phyloP scores from a whole-genome alignment of 108 stramenopile species.

The Nitzschia putrida region DNA sequence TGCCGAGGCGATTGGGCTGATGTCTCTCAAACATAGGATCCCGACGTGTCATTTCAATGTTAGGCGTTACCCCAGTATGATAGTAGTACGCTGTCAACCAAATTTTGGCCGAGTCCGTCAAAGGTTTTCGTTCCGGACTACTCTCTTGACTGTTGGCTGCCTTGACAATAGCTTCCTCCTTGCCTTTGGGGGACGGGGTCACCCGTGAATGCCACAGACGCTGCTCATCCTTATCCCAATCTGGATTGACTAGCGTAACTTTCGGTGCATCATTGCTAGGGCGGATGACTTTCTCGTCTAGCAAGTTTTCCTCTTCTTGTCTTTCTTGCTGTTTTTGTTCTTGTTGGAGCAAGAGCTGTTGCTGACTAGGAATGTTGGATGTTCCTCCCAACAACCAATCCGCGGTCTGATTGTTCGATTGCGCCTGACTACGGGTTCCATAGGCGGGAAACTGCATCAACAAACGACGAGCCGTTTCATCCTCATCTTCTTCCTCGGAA shows the following conservation, averaged over 20 bases:
- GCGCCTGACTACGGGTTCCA: slow-evolving; percentile 46
- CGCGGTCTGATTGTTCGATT: slow-evolving; percentile 32
- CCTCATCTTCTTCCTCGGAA: slow-evolving; percentile 40
- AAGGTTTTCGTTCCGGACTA: background rate
- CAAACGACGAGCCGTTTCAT: slow-evolving; percentile 63
- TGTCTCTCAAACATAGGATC: slow-evolving; percentile 9
- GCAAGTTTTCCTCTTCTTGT: slow-evolving; percentile 9
- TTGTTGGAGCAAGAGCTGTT: slow-evolving; percentile 22
- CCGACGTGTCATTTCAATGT: slow-evolving; percentile 12
- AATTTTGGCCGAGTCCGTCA: slow-evolving; percentile 23
- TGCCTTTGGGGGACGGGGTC: background rate
- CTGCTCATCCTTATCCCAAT: slow-evolving; percentile 45
- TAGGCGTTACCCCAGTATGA: slow-evolving; percentile 37
- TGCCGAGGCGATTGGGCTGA: slow-evolving; percentile 4
- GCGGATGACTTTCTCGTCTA: background rate
- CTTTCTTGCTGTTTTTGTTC: slow-evolving; percentile 25
- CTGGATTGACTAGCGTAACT: slow-evolving; percentile 5
- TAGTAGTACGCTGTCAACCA: slow-evolving; percentile 41
- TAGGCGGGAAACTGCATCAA: slow-evolving; percentile 78
- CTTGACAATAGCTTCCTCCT: background rate
- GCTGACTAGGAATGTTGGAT: slow-evolving; percentile 34
- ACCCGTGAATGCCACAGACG: slow-evolving; percentile 28
- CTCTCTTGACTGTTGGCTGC: background rate
- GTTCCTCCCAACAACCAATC: slow-evolving; percentile 46
- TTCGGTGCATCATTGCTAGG: background rate